Conservation (phyloP, 352 stramenopile species). For the Thraustotheca clavata region DNA sequence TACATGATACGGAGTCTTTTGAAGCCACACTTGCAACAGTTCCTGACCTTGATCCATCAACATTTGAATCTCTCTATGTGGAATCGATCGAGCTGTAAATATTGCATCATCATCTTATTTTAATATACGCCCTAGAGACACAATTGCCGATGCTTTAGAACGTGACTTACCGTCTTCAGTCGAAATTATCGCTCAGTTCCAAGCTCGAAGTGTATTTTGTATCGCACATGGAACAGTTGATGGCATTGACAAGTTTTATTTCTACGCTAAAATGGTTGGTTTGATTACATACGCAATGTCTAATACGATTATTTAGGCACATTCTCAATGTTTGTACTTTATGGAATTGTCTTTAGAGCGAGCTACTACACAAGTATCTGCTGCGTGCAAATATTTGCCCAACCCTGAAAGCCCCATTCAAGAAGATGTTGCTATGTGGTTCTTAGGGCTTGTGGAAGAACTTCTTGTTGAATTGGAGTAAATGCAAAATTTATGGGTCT, state of each 20-base stretch:
- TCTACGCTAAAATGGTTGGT: slow-evolving; percentile 67
- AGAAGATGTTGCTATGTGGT: slow-evolving; percentile 76
- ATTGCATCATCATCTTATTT: not conserved
- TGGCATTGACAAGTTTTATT: slow-evolving; percentile 81
- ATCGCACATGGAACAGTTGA: slow-evolving; percentile 66
- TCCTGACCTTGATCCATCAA: slow-evolving; percentile 2
- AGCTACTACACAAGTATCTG: slow-evolving; percentile 48
- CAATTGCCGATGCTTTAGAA: slow-evolving; percentile 5
- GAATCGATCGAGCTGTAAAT: not conserved
- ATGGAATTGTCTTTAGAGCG: slow-evolving; percentile 66
- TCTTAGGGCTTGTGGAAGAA: slow-evolving; percentile 78
- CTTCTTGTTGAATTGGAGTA: slow-evolving; percentile 58
- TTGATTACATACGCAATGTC: not conserved
- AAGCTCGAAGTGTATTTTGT: slow-evolving; percentile 60
- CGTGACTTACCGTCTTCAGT: slow-evolving; percentile 40
- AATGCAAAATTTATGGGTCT: not conserved
- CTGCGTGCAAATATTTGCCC: slow-evolving; percentile 48
- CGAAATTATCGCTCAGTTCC: slow-evolving; percentile 65
- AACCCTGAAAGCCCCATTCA: slow-evolving; percentile 39
- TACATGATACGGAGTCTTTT: slow-evolving; percentile 24
- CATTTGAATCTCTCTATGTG: slow-evolving; percentile 28
- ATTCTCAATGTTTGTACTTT: slow-evolving; percentile 76
- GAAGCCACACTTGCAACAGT: not conserved
- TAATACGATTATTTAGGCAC: slow-evolving; percentile 30
- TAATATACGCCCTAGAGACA: not conserved